Conservation (phyloP, 352 stramenopile genomes). For the Globisporangium acanthophoron region DNA sequence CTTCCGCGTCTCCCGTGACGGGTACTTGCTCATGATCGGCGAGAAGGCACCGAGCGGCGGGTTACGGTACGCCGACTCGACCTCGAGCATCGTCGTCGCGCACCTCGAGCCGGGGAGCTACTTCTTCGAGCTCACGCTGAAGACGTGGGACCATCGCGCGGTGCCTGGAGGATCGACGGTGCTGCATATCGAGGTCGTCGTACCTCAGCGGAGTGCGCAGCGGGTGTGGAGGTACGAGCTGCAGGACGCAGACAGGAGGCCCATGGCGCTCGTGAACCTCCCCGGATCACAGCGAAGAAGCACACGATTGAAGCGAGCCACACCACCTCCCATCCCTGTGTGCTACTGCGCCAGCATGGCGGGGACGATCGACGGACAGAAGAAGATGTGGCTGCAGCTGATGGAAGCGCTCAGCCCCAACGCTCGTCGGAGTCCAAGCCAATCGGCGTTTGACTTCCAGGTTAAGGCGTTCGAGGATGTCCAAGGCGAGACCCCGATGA, state of each 20-base stretch:
- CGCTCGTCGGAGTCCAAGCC: not conserved
- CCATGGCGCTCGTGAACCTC: conserved; percentile 25
- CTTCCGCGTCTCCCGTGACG: conserved; percentile 33
- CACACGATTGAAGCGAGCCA: not conserved
- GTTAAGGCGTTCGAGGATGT: conserved; percentile 32
- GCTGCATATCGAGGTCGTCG: conserved; percentile 47
- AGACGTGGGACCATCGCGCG: conserved; percentile 3
- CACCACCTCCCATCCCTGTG: conserved; percentile 14
- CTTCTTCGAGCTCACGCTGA: conserved; percentile 41
- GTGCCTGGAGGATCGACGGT: conserved; percentile 6
- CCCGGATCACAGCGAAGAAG: not conserved
- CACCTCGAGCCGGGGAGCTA: conserved; percentile 36
- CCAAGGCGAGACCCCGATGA: conserved; percentile 13
- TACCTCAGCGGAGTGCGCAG: conserved; percentile 15
- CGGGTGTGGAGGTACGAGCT: conserved; percentile 16
- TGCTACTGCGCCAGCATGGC: conserved; percentile 32
- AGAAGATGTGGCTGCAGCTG: conserved; percentile 55
- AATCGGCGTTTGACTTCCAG: conserved; percentile 15
- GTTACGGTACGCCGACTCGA: conserved; percentile 11
- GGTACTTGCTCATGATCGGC: conserved; percentile 31
- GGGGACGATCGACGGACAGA: conserved; percentile 43
- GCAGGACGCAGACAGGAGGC: conserved; percentile 4
- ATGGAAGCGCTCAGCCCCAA: conserved; percentile 25
- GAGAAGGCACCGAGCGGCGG: conserved; percentile 19
- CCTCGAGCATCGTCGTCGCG: not conserved